phyloP scores from a whole-genome alignment of 257 asterid genomes.

The Hygrophila difformis region DNA sequence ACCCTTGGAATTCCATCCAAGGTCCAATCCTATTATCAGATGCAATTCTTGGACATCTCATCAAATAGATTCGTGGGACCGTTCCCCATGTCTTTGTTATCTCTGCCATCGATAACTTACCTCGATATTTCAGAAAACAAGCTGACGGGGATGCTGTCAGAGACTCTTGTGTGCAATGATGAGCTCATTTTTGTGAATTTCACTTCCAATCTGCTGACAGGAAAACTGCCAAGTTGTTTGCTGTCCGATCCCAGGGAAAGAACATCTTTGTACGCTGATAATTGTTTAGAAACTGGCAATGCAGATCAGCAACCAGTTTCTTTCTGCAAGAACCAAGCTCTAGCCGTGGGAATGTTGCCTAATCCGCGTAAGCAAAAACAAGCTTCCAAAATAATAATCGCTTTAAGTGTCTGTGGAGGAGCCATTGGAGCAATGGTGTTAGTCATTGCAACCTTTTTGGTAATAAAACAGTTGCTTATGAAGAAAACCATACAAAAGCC shows the following conservation, averaged over 20 bases:
- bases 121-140: constrained; percentile 55
- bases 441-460: constrained; percentile 25
- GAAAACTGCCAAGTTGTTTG: constrained; percentile 62
- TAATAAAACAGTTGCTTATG: constrained; percentile 34
- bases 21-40: constrained; percentile 50
- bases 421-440: constrained; percentile 41
- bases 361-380: constrained; percentile 30
- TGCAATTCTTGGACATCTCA: constrained; percentile 53
- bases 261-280: constrained; percentile 35
- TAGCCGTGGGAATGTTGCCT: constrained; percentile 80
- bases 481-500: constrained; percentile 22
- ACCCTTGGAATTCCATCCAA: constrained; percentile 49
- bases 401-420: constrained; percentile 45
- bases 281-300: constrained; percentile 49
- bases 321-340: constrained; percentile 61
- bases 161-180: constrained; percentile 38
- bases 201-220: constrained; percentile 65
- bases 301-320: constrained; percentile 49
- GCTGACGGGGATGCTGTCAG: constrained; percentile 68
- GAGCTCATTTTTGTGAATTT: constrained; percentile 58
- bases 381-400: constrained; percentile 35
- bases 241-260: constrained; percentile 22
- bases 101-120: constrained; percentile 53
- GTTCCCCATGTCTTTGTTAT: constrained; percentile 52
- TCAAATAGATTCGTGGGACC: constrained; percentile 76